phyloP scores from a whole-genome alignment of 768 basidiomycete species.

The Pisolithus sp. region DNA sequence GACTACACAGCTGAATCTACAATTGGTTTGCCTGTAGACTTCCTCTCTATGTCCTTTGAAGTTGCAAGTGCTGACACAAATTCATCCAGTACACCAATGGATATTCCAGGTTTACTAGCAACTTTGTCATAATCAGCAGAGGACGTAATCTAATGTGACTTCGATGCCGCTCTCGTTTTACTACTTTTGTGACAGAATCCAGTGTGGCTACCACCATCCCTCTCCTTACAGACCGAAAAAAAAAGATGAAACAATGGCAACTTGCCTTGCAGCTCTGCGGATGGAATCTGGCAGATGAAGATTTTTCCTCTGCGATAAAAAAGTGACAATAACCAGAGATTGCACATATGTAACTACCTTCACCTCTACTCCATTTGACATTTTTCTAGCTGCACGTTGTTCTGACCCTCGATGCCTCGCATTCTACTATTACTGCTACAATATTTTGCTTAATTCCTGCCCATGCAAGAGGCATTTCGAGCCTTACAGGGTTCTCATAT shows the following conservation, averaged over 20 bases:
- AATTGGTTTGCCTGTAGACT: slow-evolving; percentile 4
- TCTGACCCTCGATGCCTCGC: too few relatives aligned
- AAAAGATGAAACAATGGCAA: slow-evolving; percentile 48
- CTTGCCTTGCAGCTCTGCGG: slow-evolving; percentile 68
- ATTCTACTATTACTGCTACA: too few relatives aligned
- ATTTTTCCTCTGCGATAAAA: slow-evolving; percentile 48
- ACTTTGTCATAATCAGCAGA: slow-evolving; percentile 29
- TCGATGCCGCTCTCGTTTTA: slow-evolving; percentile 44
- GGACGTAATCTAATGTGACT: slow-evolving; percentile 44
- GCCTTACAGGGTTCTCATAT: too few relatives aligned
- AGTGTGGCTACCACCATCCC: slow-evolving; percentile 47
- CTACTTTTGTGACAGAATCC: slow-evolving; percentile 32
- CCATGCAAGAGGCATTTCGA: too few relatives aligned
- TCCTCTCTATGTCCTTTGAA: slow-evolving; percentile 5
- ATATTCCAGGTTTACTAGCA: slow-evolving; percentile 7
- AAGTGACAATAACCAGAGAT: slow-evolving; percentile 30
- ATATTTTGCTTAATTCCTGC: too few relatives aligned
- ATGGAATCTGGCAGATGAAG: slow-evolving; percentile 68
- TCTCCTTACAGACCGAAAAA: slow-evolving; percentile 48
- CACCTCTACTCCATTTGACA: too few relatives aligned
- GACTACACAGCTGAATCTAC: slow-evolving; percentile 6
- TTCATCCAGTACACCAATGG: slow-evolving; percentile 3
- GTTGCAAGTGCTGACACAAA: slow-evolving; percentile 11
- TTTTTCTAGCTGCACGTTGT: too few relatives aligned
- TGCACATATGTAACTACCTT: too few relatives aligned